Evolutionary conservation across 495 filamentous ascomycete genomes (phyloP).

Genomic region (Penicillium nucicola): DNA sequence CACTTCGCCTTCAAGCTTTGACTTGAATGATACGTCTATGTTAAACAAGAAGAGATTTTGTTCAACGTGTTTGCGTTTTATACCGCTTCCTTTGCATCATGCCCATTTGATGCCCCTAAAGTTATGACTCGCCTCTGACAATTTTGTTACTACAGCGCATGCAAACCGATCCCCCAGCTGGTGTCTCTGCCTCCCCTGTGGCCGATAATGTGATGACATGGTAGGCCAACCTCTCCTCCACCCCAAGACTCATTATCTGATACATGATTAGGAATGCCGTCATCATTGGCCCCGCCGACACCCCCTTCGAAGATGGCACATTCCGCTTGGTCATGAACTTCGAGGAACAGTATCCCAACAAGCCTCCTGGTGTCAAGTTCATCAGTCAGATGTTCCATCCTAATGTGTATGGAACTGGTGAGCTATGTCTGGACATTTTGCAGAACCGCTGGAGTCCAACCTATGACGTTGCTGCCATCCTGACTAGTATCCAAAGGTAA

Average conservation of each 20-base stretch:
- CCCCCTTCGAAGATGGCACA: slow-evolving; percentile 97
- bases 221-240: slow-evolving; percentile 45
- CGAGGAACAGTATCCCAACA: slow-evolving; percentile 97
- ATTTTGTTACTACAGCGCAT: slow-evolving; percentile 65
- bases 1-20: background rate
- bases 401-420: slow-evolving; percentile 95
- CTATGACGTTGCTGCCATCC: slow-evolving; percentile 94
- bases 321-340: slow-evolving; percentile 99
- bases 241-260: background rate
- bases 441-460: slow-evolving; percentile 99
- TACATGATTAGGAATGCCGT: slow-evolving; percentile 82
- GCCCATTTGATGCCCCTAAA: background rate
- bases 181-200: slow-evolving; percentile 93
- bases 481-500: slow-evolving; percentile 97
- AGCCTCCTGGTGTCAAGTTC: slow-evolving; percentile 95
- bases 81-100: background rate
- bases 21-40: too few relatives aligned
- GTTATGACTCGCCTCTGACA: slow-evolving; percentile 12
- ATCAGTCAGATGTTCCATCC: slow-evolving; percentile 99
- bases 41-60: too few relatives aligned
- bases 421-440: slow-evolving; percentile 94
- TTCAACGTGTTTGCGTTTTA: background rate
- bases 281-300: slow-evolving; percentile 96
- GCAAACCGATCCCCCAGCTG: slow-evolving; percentile 98
- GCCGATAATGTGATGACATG: slow-evolving; percentile 99